Percentiles rank a stretch among this genome's conserved stretches.
These are phyloP conservation scores for Fusarium sp. DNA, from an alignment of 2,329 filamentous ascomycete species.

Conservation along the genomic window DNA sequence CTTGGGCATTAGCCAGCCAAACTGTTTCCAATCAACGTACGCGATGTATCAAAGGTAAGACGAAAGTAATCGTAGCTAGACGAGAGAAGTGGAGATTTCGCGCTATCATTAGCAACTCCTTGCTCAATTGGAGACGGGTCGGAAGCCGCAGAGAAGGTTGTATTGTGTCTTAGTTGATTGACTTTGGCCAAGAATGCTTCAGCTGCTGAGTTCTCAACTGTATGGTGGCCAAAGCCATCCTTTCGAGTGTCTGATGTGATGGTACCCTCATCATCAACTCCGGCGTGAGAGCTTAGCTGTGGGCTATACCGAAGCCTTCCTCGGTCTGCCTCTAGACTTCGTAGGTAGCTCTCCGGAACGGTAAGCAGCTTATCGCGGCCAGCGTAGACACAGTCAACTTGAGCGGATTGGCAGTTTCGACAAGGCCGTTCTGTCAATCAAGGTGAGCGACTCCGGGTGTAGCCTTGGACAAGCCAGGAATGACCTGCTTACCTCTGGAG, in stretches of 20 bases:
- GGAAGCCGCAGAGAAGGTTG: background rate
- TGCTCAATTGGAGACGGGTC: background rate
- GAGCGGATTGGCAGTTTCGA: background rate
- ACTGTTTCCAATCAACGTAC: background rate
- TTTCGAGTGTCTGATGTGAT: background rate
- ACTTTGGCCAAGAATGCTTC: background rate
- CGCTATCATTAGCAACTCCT: background rate
- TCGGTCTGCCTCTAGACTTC: background rate
- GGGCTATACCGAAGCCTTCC: background rate
- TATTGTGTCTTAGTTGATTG: background rate
- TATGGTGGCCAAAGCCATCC: background rate
- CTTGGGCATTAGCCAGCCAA: too few relatives aligned
- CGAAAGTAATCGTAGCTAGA: background rate
- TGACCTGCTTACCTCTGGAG: background rate
- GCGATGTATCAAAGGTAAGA: background rate
- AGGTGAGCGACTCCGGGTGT: background rate
- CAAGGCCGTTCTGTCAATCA: background rate
- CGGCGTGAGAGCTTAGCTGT: background rate
- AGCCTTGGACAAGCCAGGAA: background rate
- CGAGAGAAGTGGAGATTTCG: background rate
- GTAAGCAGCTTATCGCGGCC: background rate
- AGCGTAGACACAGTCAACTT: background rate
- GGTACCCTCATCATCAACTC: background rate
- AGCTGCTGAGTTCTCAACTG: background rate
- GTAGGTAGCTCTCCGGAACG: background rate